A percentile compares a stretch with the other conserved stretches of the same genome.
Evolutionary conservation across 2,329 filamentous ascomycete species (phyloP).

Genomic region (Stagonosporopsis tanaceti): DNA sequence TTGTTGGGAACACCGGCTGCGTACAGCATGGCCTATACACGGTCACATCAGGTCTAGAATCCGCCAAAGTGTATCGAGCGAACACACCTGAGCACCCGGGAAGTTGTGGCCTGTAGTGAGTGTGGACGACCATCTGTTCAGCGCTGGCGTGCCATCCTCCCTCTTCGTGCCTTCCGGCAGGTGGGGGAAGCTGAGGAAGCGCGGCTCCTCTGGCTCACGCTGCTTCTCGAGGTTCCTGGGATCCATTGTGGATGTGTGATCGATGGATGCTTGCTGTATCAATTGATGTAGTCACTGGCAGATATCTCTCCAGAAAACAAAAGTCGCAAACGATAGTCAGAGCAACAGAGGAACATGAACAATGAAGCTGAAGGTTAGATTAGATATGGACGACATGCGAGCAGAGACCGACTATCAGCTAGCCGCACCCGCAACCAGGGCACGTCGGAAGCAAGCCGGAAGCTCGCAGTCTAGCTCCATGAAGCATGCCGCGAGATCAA

Average conservation of each 20-base stretch:
- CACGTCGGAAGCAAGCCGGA: conserved; percentile 24
- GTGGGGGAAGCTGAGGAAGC: conserved; percentile 66
- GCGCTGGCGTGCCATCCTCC: conserved; percentile 65
- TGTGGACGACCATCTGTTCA: conserved; percentile 87
- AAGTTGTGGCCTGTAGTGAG: conserved; percentile 88
- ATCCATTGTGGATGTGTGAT: conserved; percentile 44
- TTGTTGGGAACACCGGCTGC: conserved; percentile 85
- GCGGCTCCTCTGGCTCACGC: conserved; percentile 48
- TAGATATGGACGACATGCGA: conserved; percentile 32
- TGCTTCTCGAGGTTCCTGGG: conserved; percentile 48
- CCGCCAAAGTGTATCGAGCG: not conserved
- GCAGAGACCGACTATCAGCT: conserved; percentile 32
- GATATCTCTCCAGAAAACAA: not conserved
- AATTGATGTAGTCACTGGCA: conserved; percentile 1
- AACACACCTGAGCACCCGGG: conserved; percentile 80
- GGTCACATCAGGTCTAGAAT: not conserved
- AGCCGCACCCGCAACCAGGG: conserved; percentile 28
- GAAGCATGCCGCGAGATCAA: conserved; percentile 27
- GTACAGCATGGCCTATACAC: conserved; percentile 88
- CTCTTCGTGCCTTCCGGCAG: conserved; percentile 60
- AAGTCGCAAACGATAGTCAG: not conserved
- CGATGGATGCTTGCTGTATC: not conserved
- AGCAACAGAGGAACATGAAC: not conserved
- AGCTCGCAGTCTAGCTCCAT: conserved; percentile 20
- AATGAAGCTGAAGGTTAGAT: conserved; percentile 22